A percentile compares a stretch with the other conserved stretches of the same genome.
Conservation (phyloP, 345 rosid genomes). For the Raphanus raphanistrum region DNA sequence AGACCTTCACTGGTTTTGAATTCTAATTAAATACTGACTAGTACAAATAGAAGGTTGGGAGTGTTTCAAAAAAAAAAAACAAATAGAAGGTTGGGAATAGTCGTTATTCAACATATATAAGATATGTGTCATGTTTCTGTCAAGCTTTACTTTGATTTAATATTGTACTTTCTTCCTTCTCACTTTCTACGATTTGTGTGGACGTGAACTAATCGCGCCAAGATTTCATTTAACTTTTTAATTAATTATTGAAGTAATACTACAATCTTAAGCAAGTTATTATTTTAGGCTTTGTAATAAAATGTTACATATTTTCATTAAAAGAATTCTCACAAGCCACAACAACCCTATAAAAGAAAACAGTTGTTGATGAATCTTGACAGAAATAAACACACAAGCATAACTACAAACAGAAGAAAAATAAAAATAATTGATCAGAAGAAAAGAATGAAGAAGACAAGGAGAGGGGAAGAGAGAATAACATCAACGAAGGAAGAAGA, state of each 20-base stretch:
- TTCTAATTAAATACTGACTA: neutral
- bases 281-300: neutral
- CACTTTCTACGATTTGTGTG: constrained; percentile 20
- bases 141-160: constrained; percentile 22
- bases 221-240: constrained; percentile 10
- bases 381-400: neutral
- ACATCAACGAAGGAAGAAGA: constrained; percentile 35
- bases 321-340: neutral
- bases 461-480: constrained; percentile 24
- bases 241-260: neutral
- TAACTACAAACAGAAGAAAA: neutral
- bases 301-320: neutral
- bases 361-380: constrained; percentile 25
- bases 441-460: constrained; percentile 26
- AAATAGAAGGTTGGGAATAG: constrained; percentile 33
- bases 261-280: neutral
- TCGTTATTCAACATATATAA: constrained; percentile 23
- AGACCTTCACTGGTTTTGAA: neutral
- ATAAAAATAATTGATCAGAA: neutral
- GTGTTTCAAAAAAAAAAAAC: no score
- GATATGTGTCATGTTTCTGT: constrained; percentile 28
- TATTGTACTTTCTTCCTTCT: constrained; percentile 26
- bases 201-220: constrained; percentile 22
- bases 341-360: constrained; percentile 23
- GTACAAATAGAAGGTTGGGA: constrained; percentile 27